Percentiles rank a stretch among this genome's conserved stretches.
Conservation (phyloP, 148 eudicot species). For the Cornus florida region DNA sequence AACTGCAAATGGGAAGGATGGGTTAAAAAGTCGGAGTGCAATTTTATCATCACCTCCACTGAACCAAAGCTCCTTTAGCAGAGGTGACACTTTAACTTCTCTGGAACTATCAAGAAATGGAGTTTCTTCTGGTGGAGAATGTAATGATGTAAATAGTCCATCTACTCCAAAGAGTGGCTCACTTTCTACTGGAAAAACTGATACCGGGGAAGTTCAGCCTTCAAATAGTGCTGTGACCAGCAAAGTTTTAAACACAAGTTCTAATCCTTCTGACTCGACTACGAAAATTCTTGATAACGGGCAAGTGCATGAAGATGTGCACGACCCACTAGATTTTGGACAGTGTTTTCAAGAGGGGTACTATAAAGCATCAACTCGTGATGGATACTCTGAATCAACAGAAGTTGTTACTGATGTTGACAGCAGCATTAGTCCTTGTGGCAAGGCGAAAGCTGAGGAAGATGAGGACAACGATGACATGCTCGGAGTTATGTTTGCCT, state of each 20-base stretch:
- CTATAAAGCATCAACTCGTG: slow-evolving; percentile 62
- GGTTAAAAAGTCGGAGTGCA: slow-evolving; percentile 29
- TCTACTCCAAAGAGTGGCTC: slow-evolving; percentile 35
- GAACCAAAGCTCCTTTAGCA: slow-evolving; percentile 38
- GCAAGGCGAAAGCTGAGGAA: slow-evolving; percentile 66
- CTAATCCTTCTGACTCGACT: slow-evolving; percentile 75
- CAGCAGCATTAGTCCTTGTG: slow-evolving; percentile 53
- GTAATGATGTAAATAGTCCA: slow-evolving; percentile 56
- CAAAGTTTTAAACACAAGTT: slow-evolving; percentile 64
- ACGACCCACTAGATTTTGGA: slow-evolving; percentile 64
- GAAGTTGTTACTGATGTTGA: slow-evolving; percentile 61
- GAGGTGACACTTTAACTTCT: slow-evolving; percentile 16
- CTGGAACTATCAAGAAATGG: slow-evolving; percentile 35
- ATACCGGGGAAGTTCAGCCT: slow-evolving; percentile 47
- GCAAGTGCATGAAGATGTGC: slow-evolving; percentile 47
- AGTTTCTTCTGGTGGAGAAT: slow-evolving; percentile 44
- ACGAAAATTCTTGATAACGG: slow-evolving; percentile 73
- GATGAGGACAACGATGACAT: slow-evolving; percentile 80
- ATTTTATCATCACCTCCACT: slow-evolving; percentile 34
- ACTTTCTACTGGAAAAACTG: slow-evolving; percentile 35
- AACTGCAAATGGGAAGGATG: slow-evolving; percentile 30
- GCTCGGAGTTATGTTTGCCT: slow-evolving; percentile 87
- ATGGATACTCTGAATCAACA: slow-evolving; percentile 49
- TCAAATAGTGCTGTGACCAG: slow-evolving; percentile 59
- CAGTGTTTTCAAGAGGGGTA: slow-evolving; percentile 80